phyloP scores from a whole-genome alignment of 2,329 filamentous ascomycete species.

The Alternaria arbusti region DNA sequence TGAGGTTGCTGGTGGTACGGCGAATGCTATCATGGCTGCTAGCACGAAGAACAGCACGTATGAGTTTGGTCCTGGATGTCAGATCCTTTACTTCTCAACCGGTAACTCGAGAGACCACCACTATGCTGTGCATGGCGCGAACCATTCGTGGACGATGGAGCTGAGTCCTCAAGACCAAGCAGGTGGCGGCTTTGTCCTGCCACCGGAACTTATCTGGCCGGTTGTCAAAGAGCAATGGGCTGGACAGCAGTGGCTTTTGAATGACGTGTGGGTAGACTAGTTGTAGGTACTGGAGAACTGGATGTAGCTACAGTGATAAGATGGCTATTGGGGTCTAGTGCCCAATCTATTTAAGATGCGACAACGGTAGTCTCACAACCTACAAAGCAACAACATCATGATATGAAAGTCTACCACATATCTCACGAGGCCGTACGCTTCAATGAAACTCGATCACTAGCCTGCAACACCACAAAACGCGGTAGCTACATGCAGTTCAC shows the following conservation, averaged over 20 bases:
- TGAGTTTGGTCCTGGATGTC: constrained; percentile 59
- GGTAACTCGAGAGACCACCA: constrained; percentile 54
- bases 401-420: not conserved
- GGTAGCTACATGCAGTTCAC: not conserved
- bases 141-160: constrained; percentile 56
- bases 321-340: not conserved
- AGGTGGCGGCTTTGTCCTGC: constrained; percentile 56
- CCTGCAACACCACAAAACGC: not conserved
- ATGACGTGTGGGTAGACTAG: constrained; percentile 23
- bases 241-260: constrained; percentile 38
- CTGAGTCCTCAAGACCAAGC: constrained; percentile 53
- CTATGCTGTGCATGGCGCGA: constrained; percentile 48
- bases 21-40: constrained; percentile 57
- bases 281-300: not conserved
- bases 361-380: not conserved
- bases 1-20: constrained; percentile 34
- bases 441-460: not conserved
- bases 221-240: constrained; percentile 55
- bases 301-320: no score
- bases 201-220: constrained; percentile 54
- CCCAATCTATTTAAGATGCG: not conserved
- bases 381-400: not conserved
- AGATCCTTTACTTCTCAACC: constrained; percentile 64
- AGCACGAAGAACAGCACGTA: constrained; percentile 38
- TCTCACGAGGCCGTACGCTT: not conserved